Evolutionary conservation across 129 eudicot genomes (phyloP), one percentile per base, ranked within the genome.

Genomic region (Smallanthus sonchifolius): DNA sequence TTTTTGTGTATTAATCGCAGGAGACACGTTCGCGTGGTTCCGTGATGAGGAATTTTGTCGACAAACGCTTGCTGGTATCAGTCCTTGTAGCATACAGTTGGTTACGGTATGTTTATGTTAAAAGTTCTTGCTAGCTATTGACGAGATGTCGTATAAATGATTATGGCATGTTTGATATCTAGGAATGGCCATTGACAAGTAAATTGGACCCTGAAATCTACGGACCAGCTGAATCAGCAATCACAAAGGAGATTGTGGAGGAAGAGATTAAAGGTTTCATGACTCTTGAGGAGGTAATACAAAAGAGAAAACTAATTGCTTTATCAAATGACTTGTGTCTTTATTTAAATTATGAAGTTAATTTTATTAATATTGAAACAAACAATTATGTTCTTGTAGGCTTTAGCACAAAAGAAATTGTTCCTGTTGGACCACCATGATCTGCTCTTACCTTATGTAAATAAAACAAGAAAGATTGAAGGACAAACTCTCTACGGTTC

Each of bases 151-250:
- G 30, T 24, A 1, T 0, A 24, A 24, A 24, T 37, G 6, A 52
- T 38, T 75, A 30, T 65, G 49, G 37, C 28, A 15, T 14, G 14
- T 48, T 19, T 32, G 37, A 13, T 49, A 8, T 80, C 55, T 63
- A 89, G 96, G 91, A 90, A 82, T 91, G 95, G 97, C 94, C 97
- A 42, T 13, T 91, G 82, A 79, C 72, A 80, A 91, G 97, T 65
- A 81, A 74, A 19, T 77, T 91, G 6, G 92, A 88, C 49, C 90
- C 95, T 9, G 63, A 78, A 30, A 64, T 80, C 32, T 91, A 88
- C 51, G 97, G 97, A 4, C 88, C 95, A 56, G 82, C 87, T 0
- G 95, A 88, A 82, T 88, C 92, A 39, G 86, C 82, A 49, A 84
- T 91, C 67, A 91, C 97, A 8, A 82, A 57, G 67, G 92, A 91